Base-by-base conservation (phyloP, 2,329 filamentous ascomycete genomes). In the Arthrobotrys entomopaga region DNA sequence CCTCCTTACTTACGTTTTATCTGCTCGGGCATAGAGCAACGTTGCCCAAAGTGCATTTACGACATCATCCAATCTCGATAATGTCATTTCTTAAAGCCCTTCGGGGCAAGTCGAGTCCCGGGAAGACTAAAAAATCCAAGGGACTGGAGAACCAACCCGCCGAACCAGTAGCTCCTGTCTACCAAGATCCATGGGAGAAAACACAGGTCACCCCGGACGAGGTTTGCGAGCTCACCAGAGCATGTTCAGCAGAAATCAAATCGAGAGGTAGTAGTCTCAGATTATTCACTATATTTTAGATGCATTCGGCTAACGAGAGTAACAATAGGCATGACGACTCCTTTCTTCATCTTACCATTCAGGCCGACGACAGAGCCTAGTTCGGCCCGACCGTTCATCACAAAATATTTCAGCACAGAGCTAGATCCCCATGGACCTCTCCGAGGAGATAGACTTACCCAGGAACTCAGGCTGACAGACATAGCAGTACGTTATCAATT, bases 301-400 rank as follows among this genome's bases (percentile, higher is more conserved):
- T 34, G 20, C 26, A 75, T 34, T 77, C 50, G 67, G 70, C 42
- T 54, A 48, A 56, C 15, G 38, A 43, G 20, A 64, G 77, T 79
- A 65, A 77, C 40, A 7, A 74, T 60, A 77, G 81, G 96, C 93
- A 90, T 77, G 89, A 98, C 79, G 90, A 97, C 81, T 89, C 95
- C 95, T 0, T 98, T 99, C 82, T 87, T 98, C 26, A 89, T 99
- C 7, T 87, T 99, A 2, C 95, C 95, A 11, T 99, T 97, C 83
- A 90, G 95, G 79, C 95, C 94, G 20, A 92, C 91, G 26, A 95
- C 93, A 76, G 93, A 99, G 81, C 90, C 94, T 49, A 95, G 91
- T 82, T 91, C 92, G 60, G 93, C 96, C 75, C 91, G 93, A 81
- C 94, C 91, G 20, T 98, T 98, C 79, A 87, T 99, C 79, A 90